Percentiles rank a stretch among this genome's conserved stretches.
Conservation (phyloP, 345 rosid species). For the Balakata baccata region DNA sequence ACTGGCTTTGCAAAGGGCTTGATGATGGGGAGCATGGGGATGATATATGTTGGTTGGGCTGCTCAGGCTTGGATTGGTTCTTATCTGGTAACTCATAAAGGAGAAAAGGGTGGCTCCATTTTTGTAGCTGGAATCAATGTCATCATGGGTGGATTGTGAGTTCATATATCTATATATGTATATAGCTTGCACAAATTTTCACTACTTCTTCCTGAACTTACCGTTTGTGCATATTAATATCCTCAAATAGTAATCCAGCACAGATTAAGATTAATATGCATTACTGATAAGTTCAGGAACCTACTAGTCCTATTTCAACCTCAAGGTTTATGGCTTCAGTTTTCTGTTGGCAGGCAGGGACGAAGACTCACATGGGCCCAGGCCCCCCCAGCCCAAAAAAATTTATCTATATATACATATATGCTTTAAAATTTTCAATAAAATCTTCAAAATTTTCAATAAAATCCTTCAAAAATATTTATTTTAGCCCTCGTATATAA, state of each 20-base stretch:
- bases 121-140: conserved; percentile 58
- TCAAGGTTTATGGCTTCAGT: conserved; percentile 10
- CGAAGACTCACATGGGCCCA: too few species aligned
- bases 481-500: too few species aligned
- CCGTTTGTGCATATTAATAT: too few species aligned
- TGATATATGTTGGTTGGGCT: conserved; percentile 59
- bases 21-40: conserved; percentile 73
- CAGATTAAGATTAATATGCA: too few species aligned
- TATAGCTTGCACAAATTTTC: too few species aligned
- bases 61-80: conserved; percentile 65
- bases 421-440: too few species aligned
- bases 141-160: conserved; percentile 70
- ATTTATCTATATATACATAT: too few species aligned
- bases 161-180: not conserved
- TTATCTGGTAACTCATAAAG: conserved; percentile 50
- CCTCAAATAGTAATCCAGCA: too few species aligned
- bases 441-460: too few species aligned
- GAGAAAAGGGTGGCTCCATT: conserved; percentile 55
- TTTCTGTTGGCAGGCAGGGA: conserved; percentile 42
- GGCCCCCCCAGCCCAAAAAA: too few species aligned
- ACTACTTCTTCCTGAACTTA: not conserved
- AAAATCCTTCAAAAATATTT: too few species aligned
- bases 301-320: not conserved
- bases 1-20: conserved; percentile 63
- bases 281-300: too few species aligned